Evolutionary conservation across 257 asterid species (phyloP), one percentile per base, ranked within the genome.

Genomic region (Capsicum chinense): DNA sequence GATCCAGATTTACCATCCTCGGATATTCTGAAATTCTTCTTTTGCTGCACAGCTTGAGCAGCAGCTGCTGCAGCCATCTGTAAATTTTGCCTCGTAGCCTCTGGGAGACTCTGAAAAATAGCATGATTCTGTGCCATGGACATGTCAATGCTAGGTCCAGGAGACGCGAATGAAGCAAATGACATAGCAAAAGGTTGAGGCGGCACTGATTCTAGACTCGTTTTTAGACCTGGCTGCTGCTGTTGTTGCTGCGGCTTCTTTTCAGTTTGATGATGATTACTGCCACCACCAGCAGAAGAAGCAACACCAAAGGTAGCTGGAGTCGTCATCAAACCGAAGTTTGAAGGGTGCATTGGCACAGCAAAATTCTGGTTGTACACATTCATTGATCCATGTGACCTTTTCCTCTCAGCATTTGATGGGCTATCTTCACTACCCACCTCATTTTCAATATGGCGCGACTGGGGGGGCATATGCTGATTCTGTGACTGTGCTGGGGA

Each of bases 171-270:
- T 15, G 97, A 89, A 73, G 95, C 93, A 87, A 96, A 96, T 13
- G 98, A 93, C 98, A 93, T 90, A 0, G 98, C 97, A 62, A 94
- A 95, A 42, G 95, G 83, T 83, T 90, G 98, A 68, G 92, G 89
- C 0, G 97, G 94, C 80, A 89, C 66, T 0, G 95, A 87, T 11
- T 95, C 99, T 2, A 86, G 87, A 11, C 92, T 94, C 2, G 83
- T 59, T 84, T 92, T 94, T 26, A 84, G 33, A 10, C 91, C 92
- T 68, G 82, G 90, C 74, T 91, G 94, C 80, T 14, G 76, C 79
- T 91, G 97, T 0, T 71, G 84, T 56, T 91, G 94, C 66, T 88
- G 92, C 19, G 85, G 85, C 76, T 92, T 94, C 90, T 90, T 94
- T 83, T 93, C 98, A 79, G 47, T 83, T 26, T 90, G 95, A 86